Evolutionary conservation across 2,329 filamentous ascomycete genomes (phyloP).

Genomic region (Rhynchosporium secalis): DNA sequence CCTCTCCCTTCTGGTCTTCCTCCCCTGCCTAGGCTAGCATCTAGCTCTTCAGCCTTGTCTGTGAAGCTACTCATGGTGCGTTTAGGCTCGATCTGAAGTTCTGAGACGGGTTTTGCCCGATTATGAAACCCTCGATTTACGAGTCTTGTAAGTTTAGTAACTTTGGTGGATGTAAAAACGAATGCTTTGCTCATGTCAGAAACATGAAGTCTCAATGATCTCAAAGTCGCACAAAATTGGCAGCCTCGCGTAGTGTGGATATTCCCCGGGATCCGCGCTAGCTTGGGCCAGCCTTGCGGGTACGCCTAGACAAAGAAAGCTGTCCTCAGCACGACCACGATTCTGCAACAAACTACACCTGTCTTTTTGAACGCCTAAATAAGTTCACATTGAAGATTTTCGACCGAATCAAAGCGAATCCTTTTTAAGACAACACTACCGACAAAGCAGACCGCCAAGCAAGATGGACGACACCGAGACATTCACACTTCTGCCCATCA

Average conservation of each 20-base stretch:
- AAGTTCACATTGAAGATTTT: no score
- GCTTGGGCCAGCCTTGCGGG: neutral
- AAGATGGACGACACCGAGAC: constrained; percentile 63
- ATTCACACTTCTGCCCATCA: constrained; percentile 80
- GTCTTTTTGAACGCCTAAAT: neutral
- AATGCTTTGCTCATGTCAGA: neutral
- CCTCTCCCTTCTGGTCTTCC: constrained; percentile 20
- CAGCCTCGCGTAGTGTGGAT: neutral
- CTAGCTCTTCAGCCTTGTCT: constrained; percentile 18
- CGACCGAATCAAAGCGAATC: neutral
- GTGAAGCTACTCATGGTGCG: constrained; percentile 8
- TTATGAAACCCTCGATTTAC: neutral
- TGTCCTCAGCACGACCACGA: neutral
- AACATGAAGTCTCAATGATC: neutral
- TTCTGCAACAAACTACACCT: neutral
- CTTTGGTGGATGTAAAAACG: neutral
- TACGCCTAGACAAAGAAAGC: constrained; percentile 9
- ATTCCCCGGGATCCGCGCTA: neutral
- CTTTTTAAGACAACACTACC: neutral
- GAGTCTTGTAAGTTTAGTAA: neutral
- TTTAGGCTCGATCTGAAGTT: neutral
- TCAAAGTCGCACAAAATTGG: neutral
- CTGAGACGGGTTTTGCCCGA: neutral
- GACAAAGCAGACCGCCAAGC: neutral
- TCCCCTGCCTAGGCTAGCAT: constrained; percentile 7